phyloP scores from a whole-genome alignment of 1,284 basidiomycete species.

The Uromyces viciae-fabae region DNA sequence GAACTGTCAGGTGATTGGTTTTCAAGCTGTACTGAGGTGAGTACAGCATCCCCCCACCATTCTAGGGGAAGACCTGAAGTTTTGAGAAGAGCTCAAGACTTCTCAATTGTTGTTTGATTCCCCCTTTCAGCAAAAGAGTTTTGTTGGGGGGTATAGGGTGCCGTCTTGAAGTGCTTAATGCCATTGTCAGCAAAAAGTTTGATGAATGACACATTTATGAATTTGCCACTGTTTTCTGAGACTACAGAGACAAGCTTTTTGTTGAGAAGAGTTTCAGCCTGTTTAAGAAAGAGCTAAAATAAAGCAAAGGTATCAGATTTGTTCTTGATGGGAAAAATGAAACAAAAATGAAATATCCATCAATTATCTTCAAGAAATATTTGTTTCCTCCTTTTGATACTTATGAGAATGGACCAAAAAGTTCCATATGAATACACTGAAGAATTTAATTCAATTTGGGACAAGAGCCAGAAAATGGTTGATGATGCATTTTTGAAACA shows the following conservation, averaged over 20 bases:
- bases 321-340: background rate
- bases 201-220: background rate
- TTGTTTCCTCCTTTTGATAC: background rate
- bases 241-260: background rate
- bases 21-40: background rate
- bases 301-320: background rate
- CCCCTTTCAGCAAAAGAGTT: background rate
- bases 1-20: background rate
- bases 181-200: background rate
- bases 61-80: background rate
- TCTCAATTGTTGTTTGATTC: background rate
- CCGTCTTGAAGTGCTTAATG: background rate
- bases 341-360: no score
- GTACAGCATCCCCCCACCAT: background rate
- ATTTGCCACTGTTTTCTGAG: background rate
- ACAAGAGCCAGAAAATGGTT: background rate
- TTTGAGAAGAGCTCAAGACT: background rate
- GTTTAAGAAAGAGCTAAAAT: background rate
- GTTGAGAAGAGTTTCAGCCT: background rate
- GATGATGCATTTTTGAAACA: background rate
- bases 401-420: background rate
- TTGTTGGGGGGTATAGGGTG: constrained; percentile 15
- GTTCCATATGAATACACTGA: no score
- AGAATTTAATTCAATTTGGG: background rate
- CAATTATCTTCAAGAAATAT: background rate